Conservation (phyloP, 805 yeast species). For the Dipodascopsis uninucleata region DNA sequence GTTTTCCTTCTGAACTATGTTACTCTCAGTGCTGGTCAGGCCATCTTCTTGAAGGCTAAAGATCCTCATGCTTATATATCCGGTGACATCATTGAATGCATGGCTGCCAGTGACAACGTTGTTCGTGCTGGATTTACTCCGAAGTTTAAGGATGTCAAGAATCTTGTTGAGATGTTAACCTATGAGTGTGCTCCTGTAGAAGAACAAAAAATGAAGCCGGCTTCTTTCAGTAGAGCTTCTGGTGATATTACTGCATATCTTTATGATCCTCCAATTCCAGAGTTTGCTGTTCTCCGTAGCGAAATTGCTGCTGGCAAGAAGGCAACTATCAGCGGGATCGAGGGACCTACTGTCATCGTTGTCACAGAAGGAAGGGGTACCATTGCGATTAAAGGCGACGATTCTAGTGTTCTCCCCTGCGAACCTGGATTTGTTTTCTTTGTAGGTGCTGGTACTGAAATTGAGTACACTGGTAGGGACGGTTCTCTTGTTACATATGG, state of each 20-base stretch:
- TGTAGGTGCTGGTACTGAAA: slow-evolving; percentile 69
- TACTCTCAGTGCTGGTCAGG: slow-evolving; percentile 79
- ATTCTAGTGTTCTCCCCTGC: slow-evolving; percentile 42
- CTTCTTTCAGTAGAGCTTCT: slow-evolving; percentile 43
- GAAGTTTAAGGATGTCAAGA: slow-evolving; percentile 91
- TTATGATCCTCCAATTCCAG: slow-evolving; percentile 95
- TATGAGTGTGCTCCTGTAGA: slow-evolving; percentile 84
- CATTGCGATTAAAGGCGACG: slow-evolving; percentile 42
- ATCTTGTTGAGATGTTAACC: slow-evolving; percentile 85
- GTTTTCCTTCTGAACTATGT: slow-evolving; percentile 89
- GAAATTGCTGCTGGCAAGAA: slow-evolving; percentile 50
- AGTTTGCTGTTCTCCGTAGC: slow-evolving; percentile 88
- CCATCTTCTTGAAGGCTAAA: slow-evolving; percentile 92
- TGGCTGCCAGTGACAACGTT: slow-evolving; percentile 99
- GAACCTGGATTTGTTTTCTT: slow-evolving; percentile 78
- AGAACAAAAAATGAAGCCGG: slow-evolving; percentile 84
- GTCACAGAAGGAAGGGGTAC: slow-evolving; percentile 78
- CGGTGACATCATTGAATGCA: slow-evolving; percentile 98
- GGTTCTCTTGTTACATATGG: slow-evolving; percentile 71
- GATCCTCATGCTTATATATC: slow-evolving; percentile 97
- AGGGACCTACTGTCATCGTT: slow-evolving; percentile 86
- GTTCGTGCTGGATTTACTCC: slow-evolving; percentile 99
- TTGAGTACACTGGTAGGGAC: slow-evolving; percentile 46
- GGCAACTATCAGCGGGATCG: slow-evolving; percentile 57
- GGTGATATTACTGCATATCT: slow-evolving; percentile 42